Base-by-base conservation (phyloP, 768 basidiomycete species). In the Trametes sanguinea region DNA sequence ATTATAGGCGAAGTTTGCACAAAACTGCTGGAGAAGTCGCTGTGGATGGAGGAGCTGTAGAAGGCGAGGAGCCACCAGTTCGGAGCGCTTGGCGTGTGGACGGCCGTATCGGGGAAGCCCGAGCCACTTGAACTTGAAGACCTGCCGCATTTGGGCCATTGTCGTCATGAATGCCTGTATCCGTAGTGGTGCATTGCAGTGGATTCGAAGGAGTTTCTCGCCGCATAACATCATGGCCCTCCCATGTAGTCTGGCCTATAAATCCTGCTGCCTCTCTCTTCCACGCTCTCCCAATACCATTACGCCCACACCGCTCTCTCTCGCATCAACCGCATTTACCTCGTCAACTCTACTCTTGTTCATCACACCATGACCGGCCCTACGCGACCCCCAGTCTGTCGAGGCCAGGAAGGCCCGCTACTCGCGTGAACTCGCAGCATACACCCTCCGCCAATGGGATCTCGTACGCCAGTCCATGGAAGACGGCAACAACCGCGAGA, bases 401-500 rank as follows among this genome's bases (percentile, higher is more conserved):
- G 74, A 75, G 47, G 54, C 63, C 10, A 67, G 68, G 40, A 76
- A 76, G 64, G 68, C 72, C 22, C 74, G 70, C 40, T 78, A 78
- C 58, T 67, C 77, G 22, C 68, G 69, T 45, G 76, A 78, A 64
- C 69, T 78, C 29, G 76, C 76, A 4, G 74, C 72, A 4, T 75
- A 78, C 57, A 78, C 77, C n/a, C 69, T 77, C 54, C 68, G 68
- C 43, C 77, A 78, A 65, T 77, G 76, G 77, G 69, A 71, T 54
- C 29, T 66, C 11, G 72, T 70, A 43, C 70, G 71, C 32, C 71
- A 71, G 54, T 51, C 66, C 2, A 57, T 68, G 54, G 72, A 74
- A 51, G 48, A 32, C 11, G 57, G 45, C 14, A 30, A 40, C 46
- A 32, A 48, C 27, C 43, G 52, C 35, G 37, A 69, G 53, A 43